Conservation (phyloP, 2,329 filamentous ascomycete species). For the Zymoseptoria tritici region DNA sequence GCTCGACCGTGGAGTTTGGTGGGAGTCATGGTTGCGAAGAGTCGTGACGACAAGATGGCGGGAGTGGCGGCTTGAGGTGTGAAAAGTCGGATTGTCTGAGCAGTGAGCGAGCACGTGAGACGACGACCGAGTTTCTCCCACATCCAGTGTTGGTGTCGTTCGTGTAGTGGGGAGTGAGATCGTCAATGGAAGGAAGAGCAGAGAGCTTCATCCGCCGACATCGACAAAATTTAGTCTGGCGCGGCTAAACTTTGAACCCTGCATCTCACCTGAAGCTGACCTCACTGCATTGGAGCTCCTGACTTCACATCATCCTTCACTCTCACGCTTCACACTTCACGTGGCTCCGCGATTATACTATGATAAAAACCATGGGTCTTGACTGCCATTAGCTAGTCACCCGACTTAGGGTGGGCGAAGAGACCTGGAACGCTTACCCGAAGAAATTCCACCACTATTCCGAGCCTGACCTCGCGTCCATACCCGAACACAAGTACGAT, state of each 20-base stretch:
- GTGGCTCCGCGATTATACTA: not conserved
- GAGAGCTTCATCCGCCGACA: not conserved
- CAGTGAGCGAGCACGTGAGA: not conserved
- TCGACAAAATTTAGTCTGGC: not conserved
- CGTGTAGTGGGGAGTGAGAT: not conserved
- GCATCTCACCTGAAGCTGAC: too few species aligned
- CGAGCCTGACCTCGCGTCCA: not conserved
- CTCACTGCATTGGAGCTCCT: too few species aligned
- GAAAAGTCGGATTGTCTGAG: not conserved
- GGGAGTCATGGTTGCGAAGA: slow-evolving; percentile 17
- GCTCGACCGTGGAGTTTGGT: slow-evolving; percentile 56
- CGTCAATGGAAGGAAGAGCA: not conserved
- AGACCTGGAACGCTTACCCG: not conserved
- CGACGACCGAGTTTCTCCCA: not conserved
- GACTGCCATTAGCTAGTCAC: not conserved
- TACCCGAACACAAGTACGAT: not conserved
- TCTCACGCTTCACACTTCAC: not conserved
- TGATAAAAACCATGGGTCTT: not conserved
- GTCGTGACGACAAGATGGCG: not conserved
- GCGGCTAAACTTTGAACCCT: not conserved
- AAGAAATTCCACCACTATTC: not conserved
- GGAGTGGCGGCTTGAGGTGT: not conserved
- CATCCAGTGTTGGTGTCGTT: not conserved
- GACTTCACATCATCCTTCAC: not conserved
- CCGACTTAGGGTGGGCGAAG: not conserved